Percentiles rank a stretch among this genome's conserved stretches.
These are phyloP conservation scores for Brassica nigra DNA, from an alignment of 345 rosid genomes.

Conservation along the genomic window DNA sequence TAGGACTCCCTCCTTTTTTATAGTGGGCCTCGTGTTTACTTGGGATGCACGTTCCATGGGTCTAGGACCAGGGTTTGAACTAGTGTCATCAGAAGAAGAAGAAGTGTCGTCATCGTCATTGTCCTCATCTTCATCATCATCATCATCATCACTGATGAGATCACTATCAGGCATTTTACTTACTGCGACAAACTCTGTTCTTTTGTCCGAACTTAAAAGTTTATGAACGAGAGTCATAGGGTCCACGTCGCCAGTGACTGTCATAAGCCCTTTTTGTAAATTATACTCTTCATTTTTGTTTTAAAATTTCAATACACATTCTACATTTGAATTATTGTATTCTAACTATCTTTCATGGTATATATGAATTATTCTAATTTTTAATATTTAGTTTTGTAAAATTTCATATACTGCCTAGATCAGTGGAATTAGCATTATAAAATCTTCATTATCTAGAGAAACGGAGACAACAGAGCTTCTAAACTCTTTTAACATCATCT, in stretches of 20 bases:
- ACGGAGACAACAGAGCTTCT: too few relatives aligned
- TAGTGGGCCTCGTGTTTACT: background rate
- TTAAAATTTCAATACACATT: too few relatives aligned
- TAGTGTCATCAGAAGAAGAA: constrained; percentile 1
- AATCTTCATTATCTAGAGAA: too few relatives aligned
- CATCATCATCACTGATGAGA: background rate
- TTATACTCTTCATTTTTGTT: too few relatives aligned
- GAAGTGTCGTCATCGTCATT: background rate
- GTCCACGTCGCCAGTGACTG: constrained; percentile 26
- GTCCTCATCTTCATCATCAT: background rate
- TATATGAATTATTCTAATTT: too few relatives aligned
- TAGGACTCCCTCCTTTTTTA: background rate
- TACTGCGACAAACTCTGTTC: constrained; percentile 22
- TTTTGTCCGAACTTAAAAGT: background rate
- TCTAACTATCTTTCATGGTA: too few relatives aligned
- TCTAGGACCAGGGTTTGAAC: constrained; percentile 19
- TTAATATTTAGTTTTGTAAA: too few relatives aligned
- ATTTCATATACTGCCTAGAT: too few relatives aligned
- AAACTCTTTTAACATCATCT: too few relatives aligned
- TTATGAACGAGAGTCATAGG: constrained; percentile 19
- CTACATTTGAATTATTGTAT: too few relatives aligned
- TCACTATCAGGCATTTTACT: constrained; percentile 10
- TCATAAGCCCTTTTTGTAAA: constrained; percentile 23
- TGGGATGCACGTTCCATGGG: background rate
- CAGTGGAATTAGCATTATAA: too few relatives aligned